Evolutionary conservation across 116 monocot genomes (phyloP), one percentile per base, ranked within the genome.

Genomic region (Trichopus zeylanicus): DNA sequence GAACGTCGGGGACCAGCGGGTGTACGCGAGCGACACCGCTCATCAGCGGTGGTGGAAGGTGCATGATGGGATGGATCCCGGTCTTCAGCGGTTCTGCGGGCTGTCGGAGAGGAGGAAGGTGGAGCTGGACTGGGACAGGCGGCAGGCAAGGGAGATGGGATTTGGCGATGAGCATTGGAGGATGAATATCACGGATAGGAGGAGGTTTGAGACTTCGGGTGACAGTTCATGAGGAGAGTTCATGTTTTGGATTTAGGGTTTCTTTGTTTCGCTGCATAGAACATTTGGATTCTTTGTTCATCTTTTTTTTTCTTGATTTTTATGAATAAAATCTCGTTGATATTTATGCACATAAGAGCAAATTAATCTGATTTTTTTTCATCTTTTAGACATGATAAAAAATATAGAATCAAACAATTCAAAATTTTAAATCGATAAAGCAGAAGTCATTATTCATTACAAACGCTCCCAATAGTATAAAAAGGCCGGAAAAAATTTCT

Each of bases 21-120:
- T 72, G 6, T 77, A 67, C 46, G 71, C 77, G 11, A 77, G 77
- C 53, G 71, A 77, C 20, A 48, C 25, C 11, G 77, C 77, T 0
- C 77, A 77, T 31, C 9, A 32, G 39, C 62, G 67, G 39, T 77
- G 77, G 77, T 77, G 77, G 77, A 32, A 30, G 7, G 9, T 63
- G 37, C 67, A 77, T 25, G 77, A 77, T n/a, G 46, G 49, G 46
- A 77, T 77, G 77, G 72, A 63, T 18, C 33, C 33, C 0, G 32
- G 29, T 26, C 48, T 77, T 39, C 54, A 64, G 58, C 27, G 38
- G 6, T 71, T 67, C 35, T 77, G 77, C 31, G 24, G 53, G 6
- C 21, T 77, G 51, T 28, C 66, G 10, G 28, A 42, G 58, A 29
- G 39, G 59, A 48, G 71, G 72, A 72, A 34, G 57, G 16, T 29